Conservation (phyloP, 495 filamentous ascomycete genomes). For the Tuber calosporum region DNA sequence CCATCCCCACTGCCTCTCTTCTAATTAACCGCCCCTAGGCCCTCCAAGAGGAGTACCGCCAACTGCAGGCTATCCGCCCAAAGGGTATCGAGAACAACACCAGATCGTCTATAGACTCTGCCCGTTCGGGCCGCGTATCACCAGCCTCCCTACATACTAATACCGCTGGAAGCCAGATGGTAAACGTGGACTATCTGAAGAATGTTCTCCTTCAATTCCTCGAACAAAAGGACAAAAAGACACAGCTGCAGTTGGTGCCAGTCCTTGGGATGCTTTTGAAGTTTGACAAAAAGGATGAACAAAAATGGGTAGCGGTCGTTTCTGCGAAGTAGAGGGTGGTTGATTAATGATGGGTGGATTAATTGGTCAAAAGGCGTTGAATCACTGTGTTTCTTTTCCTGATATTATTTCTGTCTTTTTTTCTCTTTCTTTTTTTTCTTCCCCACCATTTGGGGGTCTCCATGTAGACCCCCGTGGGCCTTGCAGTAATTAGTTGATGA, state of each 20-base stretch:
- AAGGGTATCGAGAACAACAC: conserved; percentile 33
- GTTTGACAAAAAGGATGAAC: conserved; percentile 85
- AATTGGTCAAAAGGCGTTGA: conserved; percentile 11
- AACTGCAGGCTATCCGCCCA: conserved; percentile 30
- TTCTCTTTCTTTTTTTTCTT: conserved; percentile 8
- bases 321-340: conserved; percentile 43
- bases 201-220: conserved; percentile 91
- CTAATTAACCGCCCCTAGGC: conserved; percentile 11
- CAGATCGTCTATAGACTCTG: conserved; percentile 56
- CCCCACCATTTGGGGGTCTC: background rate
- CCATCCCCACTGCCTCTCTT: background rate
- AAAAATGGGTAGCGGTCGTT: conserved; percentile 82
- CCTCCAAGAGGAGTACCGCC: conserved; percentile 42
- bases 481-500: background rate
- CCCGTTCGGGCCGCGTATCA: conserved; percentile 44
- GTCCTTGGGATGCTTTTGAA: conserved; percentile 83
- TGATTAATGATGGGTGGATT: conserved; percentile 8
- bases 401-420: conserved; percentile 27
- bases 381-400: background rate
- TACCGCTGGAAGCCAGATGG: conserved; percentile 46
- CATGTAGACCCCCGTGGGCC: background rate
- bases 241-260: conserved; percentile 83
- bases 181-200: conserved; percentile 80
- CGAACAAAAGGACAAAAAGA: conserved; percentile 86
- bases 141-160: conserved; percentile 44